phyloP scores from a whole-genome alignment of 2,329 filamentous ascomycete genomes.

The Colletotrichum spinosum region DNA sequence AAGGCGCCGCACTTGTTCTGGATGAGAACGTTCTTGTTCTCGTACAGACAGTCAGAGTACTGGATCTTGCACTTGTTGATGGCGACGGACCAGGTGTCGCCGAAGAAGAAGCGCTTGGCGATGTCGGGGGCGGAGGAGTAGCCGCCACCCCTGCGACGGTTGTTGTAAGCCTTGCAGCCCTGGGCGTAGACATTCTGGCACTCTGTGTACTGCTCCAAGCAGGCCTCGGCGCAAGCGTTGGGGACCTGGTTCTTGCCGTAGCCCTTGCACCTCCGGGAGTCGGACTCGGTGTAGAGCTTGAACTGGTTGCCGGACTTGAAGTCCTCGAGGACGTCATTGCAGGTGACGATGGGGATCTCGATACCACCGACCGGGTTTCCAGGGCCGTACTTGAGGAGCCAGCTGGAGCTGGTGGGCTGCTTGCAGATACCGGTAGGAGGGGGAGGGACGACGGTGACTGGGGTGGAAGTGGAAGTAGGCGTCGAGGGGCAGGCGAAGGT shows the following conservation, averaged over 20 bases:
- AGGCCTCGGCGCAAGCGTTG: constrained; percentile 63
- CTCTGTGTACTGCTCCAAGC: constrained; percentile 62
- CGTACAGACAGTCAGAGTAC: constrained; percentile 59
- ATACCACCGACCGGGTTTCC: constrained; percentile 68
- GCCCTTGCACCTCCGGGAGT: constrained; percentile 56
- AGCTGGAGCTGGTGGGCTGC: constrained; percentile 63
- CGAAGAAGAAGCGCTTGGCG: constrained; percentile 41
- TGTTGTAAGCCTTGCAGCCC: constrained; percentile 54
- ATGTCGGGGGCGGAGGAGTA: constrained; percentile 32
- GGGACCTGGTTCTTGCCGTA: constrained; percentile 53
- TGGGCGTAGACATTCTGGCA: constrained; percentile 62
- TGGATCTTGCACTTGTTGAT: constrained; percentile 60
- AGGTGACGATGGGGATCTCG: constrained; percentile 63
- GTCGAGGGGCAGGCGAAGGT: constrained; percentile 41
- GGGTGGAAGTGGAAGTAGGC: constrained; percentile 42
- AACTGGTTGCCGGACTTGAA: constrained; percentile 55
- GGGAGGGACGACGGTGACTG: constrained; percentile 52
- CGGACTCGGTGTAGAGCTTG: constrained; percentile 62
- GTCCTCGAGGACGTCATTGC: constrained; percentile 62
- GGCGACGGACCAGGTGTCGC: constrained; percentile 45
- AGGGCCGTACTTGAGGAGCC: constrained; percentile 74
- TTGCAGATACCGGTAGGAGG: constrained; percentile 64
- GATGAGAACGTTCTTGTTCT: constrained; percentile 54
- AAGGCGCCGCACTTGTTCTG: constrained; percentile 54
- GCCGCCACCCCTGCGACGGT: constrained; percentile 29